Evolutionary conservation across 2,329 filamentous ascomycete genomes (phyloP).

Genomic region (Pseudogymnoascus sp.): DNA sequence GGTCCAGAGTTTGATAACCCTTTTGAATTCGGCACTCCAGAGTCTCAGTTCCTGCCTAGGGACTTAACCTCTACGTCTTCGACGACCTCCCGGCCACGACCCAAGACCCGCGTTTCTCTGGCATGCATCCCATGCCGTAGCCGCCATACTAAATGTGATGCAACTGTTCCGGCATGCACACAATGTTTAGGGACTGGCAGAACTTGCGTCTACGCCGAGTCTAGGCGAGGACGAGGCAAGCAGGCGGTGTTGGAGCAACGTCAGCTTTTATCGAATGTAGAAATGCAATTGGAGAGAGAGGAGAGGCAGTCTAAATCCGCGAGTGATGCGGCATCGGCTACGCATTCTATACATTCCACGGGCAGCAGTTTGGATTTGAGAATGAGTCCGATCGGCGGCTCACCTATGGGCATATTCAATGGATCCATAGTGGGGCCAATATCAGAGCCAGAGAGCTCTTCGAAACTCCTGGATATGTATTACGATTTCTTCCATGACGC

Average conservation of each 20-base stretch:
- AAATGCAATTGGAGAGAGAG: constrained; percentile 23
- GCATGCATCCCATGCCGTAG: constrained; percentile 24
- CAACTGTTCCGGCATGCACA: constrained; percentile 35
- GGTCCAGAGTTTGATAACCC: background rate
- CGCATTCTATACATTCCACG: background rate
- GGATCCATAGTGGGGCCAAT: constrained; percentile 18
- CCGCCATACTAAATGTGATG: constrained; percentile 41
- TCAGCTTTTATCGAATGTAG: constrained; percentile 26
- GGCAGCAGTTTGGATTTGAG: background rate
- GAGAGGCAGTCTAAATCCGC: background rate
- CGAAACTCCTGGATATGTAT: background rate
- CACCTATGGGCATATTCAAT: background rate
- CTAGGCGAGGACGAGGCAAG: constrained; percentile 38
- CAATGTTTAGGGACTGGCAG: constrained; percentile 37
- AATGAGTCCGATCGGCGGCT: background rate
- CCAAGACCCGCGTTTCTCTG: constrained; percentile 7
- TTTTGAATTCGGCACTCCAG: background rate
- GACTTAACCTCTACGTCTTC: background rate
- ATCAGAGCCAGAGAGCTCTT: constrained; percentile 18
- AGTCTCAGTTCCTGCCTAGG: background rate
- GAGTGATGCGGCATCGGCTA: background rate
- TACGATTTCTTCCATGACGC: constrained; percentile 28
- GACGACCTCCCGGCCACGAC: background rate
- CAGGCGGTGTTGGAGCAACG: constrained; percentile 17
- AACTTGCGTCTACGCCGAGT: constrained; percentile 41